Base-by-base conservation (phyloP, 1,139 yeast species). In the Blastobotrys indianensis region DNA sequence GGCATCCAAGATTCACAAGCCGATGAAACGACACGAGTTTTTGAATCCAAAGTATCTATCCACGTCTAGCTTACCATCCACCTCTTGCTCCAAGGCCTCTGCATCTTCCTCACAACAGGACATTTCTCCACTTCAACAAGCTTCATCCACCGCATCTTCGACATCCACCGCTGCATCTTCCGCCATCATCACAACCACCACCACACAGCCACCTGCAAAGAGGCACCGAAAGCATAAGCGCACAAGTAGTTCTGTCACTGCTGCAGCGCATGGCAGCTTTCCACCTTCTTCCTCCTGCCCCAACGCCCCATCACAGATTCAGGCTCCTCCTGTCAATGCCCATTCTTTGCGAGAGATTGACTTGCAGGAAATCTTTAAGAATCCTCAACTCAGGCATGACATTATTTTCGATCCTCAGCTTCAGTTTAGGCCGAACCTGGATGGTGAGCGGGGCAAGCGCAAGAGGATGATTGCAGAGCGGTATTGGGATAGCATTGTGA, bases 361-460 rank as follows among this genome's bases (percentile, higher is more conserved):
- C 60, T 69, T 90, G 45, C 86, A 85, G 52, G 96, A 88, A 61
- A 88, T 92, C 47, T 74, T 90, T 58, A 85, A 85, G 62, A 90
- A 90, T 65, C 96, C 96, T 7, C 96, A 87, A 65, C 72, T 90
- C 49, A 77, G 97, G 53, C 97, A 90, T 63, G 97, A 90, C 62
- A 86, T 90, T 49, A 74, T 87, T 25, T 90, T 90, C 62, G 97
- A 90, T 67, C 95, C 97, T 13, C 87, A 85, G 61, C 73, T 90
- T 50, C 96, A 88, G 69, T 88, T 88, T 65, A 75, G 96, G 57
- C 96, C 97, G 36, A 85, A 90, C 63, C 70, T 87, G 56, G 95
- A 88, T 64, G 95, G 96, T 44, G 95, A 86, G 65, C 72, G 95
- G 46, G 96, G 95, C 33, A 74, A 80, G 55, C 75, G 88, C 51